These are phyloP conservation scores for Candida boleticola DNA, from an alignment of 805 yeast species.

Conservation along the genomic window DNA sequence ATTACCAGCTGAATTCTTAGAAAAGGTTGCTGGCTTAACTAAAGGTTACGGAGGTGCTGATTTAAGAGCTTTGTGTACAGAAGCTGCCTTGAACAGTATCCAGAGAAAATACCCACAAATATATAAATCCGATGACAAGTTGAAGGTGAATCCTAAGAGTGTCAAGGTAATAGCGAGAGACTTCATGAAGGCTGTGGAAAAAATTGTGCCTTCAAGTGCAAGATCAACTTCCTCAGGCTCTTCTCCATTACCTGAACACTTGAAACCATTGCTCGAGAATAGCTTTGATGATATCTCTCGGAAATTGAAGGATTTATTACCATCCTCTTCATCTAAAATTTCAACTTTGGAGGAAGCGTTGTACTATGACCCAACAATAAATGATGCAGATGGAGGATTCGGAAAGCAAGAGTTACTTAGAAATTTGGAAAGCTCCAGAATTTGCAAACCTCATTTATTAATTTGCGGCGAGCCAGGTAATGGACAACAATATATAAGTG, in stretches of 20 bases:
- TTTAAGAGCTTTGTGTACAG: conserved; percentile 89
- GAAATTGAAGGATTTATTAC: conserved; percentile 58
- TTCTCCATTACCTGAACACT: conserved; percentile 73
- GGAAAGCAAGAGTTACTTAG: conserved; percentile 60
- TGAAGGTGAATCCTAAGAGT: conserved; percentile 65
- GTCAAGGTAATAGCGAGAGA: conserved; percentile 78
- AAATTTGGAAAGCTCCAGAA: conserved; percentile 53
- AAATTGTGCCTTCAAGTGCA: conserved; percentile 89
- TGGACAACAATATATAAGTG: conserved; percentile 83
- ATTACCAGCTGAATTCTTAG: conserved; percentile 53
- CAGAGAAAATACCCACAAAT: conserved; percentile 94
- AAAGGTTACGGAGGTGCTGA: conserved; percentile 99
- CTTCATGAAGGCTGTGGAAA: conserved; percentile 80
- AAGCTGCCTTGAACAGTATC: conserved; percentile 88
- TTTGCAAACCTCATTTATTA: conserved; percentile 78
- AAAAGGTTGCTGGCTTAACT: conserved; percentile 71
- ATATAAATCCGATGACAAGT: conserved; percentile 69
- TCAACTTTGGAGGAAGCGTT: conserved; percentile 66
- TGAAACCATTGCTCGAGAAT: conserved; percentile 60
- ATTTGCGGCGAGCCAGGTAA: conserved; percentile 72
- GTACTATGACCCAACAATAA: conserved; percentile 55
- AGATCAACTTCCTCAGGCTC: conserved; percentile 74
- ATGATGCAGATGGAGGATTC: conserved; percentile 65
- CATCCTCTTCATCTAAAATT: conserved; percentile 38
- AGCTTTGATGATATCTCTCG: conserved; percentile 46